These are phyloP conservation scores for Dalbergia cultrata DNA, from an alignment of 306 rosid species.

Conservation along the genomic window DNA sequence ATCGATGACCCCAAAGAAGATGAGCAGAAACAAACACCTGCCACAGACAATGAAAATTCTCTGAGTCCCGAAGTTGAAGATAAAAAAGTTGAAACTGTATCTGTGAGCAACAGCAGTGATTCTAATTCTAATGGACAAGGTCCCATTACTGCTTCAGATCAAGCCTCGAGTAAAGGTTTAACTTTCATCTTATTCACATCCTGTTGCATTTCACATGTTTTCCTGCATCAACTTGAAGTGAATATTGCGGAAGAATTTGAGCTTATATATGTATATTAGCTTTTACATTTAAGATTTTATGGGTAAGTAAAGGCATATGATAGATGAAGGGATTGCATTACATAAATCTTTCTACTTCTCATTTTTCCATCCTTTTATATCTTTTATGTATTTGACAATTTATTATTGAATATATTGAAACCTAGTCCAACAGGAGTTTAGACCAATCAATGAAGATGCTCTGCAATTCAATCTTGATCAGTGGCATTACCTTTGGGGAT, in stretches of 20 bases:
- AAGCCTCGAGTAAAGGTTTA: conserved; percentile 50
- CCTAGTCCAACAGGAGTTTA: conserved; percentile 28
- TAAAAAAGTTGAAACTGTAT: conserved; percentile 35
- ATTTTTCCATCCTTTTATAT: conserved; percentile 4
- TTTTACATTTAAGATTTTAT: conserved; percentile 13
- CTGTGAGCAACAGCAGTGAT: conserved; percentile 19
- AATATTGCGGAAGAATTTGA: conserved; percentile 10
- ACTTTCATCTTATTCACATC: conserved; percentile 37
- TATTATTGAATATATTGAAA: conserved; percentile 9
- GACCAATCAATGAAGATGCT: conserved; percentile 30
- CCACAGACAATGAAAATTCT: conserved; percentile 19
- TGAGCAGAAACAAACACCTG: conserved; percentile 38
- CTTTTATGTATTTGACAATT: conserved; percentile 6
- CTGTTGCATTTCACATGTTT: conserved; percentile 17
- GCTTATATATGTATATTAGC: conserved; percentile 7
- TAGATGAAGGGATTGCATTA: not conserved
- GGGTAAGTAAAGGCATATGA: conserved; percentile 19
- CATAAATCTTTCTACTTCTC: not conserved
- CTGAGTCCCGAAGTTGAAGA: conserved; percentile 43
- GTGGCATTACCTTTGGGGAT: conserved; percentile 25
- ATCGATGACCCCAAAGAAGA: conserved; percentile 41
- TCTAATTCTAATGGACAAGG: conserved; percentile 44
- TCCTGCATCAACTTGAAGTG: conserved; percentile 28
- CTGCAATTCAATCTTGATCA: conserved; percentile 16
- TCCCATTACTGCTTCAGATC: conserved; percentile 45